phyloP scores from a whole-genome alignment of 2,329 filamentous ascomycete genomes.

The Fusarium denticulatum region DNA sequence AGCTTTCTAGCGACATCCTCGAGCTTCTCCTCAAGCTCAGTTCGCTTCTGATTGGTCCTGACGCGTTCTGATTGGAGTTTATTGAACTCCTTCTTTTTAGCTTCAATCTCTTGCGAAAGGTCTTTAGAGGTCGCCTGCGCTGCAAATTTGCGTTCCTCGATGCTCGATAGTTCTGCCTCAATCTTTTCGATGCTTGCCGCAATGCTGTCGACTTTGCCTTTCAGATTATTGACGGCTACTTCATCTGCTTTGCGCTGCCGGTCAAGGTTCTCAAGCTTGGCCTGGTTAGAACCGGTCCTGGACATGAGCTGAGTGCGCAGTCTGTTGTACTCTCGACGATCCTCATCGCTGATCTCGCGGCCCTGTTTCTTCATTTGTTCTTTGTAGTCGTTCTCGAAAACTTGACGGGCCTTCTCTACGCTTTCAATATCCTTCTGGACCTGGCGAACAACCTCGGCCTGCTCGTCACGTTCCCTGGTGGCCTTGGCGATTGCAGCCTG shows the following conservation, averaged over 20 bases:
- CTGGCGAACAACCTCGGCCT: constrained; percentile 74
- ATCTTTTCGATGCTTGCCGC: constrained; percentile 79
- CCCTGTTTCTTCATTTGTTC: constrained; percentile 88
- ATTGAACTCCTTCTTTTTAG: constrained; percentile 92
- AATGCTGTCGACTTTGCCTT: constrained; percentile 84
- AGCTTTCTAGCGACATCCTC: constrained; percentile 82
- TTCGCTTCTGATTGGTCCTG: constrained; percentile 81
- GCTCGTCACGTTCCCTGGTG: constrained; percentile 78
- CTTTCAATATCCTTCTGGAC: constrained; percentile 81
- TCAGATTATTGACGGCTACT: constrained; percentile 88
- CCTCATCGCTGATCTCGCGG: constrained; percentile 82
- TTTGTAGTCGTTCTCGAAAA: constrained; percentile 89
- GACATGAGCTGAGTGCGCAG: constrained; percentile 87
- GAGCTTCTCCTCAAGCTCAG: constrained; percentile 92
- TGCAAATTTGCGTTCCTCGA: constrained; percentile 73
- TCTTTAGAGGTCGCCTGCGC: constrained; percentile 72
- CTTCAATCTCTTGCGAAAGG: constrained; percentile 79
- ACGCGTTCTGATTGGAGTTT: constrained; percentile 84
- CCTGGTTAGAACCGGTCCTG: constrained; percentile 81
- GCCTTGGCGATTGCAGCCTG: constrained; percentile 76
- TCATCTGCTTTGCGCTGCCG: constrained; percentile 92
- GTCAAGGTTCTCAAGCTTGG: constrained; percentile 84
- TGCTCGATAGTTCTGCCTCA: constrained; percentile 73
- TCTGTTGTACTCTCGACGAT: constrained; percentile 88
- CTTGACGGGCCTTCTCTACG: constrained; percentile 88